phyloP scores from a whole-genome alignment of 2,329 filamentous ascomycete genomes.

The Aureobasidium sp. region DNA sequence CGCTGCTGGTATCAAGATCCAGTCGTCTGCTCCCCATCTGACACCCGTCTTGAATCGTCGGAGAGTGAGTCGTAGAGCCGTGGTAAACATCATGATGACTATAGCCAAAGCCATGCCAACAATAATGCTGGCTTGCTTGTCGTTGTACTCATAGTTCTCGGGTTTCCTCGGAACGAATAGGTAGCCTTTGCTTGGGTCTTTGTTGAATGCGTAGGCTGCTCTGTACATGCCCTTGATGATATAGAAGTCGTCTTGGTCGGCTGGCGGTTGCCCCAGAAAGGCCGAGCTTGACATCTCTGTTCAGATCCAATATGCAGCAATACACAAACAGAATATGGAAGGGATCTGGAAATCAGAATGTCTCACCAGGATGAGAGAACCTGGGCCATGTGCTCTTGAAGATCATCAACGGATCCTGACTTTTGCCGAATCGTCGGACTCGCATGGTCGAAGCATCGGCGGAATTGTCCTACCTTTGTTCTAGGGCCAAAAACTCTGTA shows the following conservation, averaged over 20 bases:
- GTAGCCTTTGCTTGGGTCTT: slow-evolving; percentile 8
- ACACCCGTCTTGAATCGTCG: neutral
- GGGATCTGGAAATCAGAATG: neutral
- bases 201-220: slow-evolving; percentile 1
- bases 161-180: neutral
- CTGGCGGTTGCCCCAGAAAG: neutral
- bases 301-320: neutral
- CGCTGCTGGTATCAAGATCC: neutral
- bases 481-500: neutral
- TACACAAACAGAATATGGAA: neutral
- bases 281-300: neutral
- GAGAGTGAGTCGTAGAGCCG: neutral
- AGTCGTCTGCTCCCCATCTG: neutral
- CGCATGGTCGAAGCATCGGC: neutral
- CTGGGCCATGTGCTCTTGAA: neutral
- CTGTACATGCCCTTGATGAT: slow-evolving; percentile 12
- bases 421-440: neutral
- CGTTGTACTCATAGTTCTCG: slow-evolving; percentile 1
- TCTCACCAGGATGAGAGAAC: neutral
- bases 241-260: neutral
- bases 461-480: neutral
- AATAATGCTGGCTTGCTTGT: slow-evolving; percentile 9
- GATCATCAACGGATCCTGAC: neutral
- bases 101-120: neutral
- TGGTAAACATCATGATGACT: neutral